Percentiles rank a stretch among this genome's conserved stretches.
These are phyloP conservation scores for Apophysomyces variabilis DNA, from an alignment of 371 early-diverging fungal species.

Conservation along the genomic window DNA sequence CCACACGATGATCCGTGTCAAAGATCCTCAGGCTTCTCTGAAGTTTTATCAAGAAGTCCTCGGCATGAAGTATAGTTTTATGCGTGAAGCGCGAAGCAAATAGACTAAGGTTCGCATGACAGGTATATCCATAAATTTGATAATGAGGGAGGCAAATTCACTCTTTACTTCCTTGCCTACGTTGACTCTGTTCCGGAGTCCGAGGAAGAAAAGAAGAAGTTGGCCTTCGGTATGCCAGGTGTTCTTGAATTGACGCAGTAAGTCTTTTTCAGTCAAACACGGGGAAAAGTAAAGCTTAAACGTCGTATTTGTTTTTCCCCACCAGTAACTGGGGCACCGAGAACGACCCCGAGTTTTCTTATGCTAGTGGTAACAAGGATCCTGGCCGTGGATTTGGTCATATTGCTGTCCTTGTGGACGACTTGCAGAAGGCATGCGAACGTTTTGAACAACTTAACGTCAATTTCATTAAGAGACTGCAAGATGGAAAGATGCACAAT, in stretches of 20 bases:
- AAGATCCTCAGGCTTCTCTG: slow-evolving; percentile 78
- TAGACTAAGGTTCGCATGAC: neutral
- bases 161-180: slow-evolving; percentile 77
- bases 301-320: neutral
- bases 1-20: slow-evolving; percentile 87
- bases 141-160: slow-evolving; percentile 71
- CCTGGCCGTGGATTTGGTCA: slow-evolving; percentile 80
- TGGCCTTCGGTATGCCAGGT: slow-evolving; percentile 71
- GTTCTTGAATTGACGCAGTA: slow-evolving; percentile 87
- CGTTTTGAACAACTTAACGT: slow-evolving; percentile 76
- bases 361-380: slow-evolving; percentile 81
- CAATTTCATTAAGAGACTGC: slow-evolving; percentile 77
- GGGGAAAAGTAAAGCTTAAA: slow-evolving; percentile 4
- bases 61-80: slow-evolving; percentile 77
- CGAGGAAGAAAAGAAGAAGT: slow-evolving; percentile 57
- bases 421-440: slow-evolving; percentile 79
- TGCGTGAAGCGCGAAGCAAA: neutral
- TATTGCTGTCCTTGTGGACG: slow-evolving; percentile 80
- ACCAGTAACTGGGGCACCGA: slow-evolving; percentile 88
- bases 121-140: slow-evolving; percentile 66
- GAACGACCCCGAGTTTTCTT: slow-evolving; percentile 66
- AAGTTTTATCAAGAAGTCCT: slow-evolving; percentile 79
- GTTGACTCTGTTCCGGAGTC: slow-evolving; percentile 54
- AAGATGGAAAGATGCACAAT: slow-evolving; percentile 81
- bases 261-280: slow-evolving; percentile 17